Percentiles rank a stretch among this genome's conserved stretches.
Evolutionary conservation across 352 stramenopile genomes (phyloP).

Genomic region (Globisporangium nagaii): DNA sequence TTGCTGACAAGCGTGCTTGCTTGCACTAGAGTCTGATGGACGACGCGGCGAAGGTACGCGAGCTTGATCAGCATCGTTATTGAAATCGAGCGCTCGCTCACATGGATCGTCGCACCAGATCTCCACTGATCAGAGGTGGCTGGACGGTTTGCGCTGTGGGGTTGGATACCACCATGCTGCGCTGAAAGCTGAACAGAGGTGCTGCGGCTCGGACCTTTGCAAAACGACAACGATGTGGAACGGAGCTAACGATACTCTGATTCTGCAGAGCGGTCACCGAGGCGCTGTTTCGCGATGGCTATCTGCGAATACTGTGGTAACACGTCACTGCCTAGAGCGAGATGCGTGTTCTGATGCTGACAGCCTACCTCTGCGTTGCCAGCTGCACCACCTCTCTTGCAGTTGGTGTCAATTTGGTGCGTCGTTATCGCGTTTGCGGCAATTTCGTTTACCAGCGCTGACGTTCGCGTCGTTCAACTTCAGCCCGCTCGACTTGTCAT

Average conservation of each 20-base stretch:
- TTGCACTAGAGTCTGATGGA: constrained; percentile 1
- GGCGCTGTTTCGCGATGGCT: constrained; percentile 18
- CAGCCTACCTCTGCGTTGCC: neutral
- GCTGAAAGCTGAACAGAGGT: constrained; percentile 22
- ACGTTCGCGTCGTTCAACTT: neutral
- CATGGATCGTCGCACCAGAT: neutral
- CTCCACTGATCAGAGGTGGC: constrained; percentile 8
- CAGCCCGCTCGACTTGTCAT: constrained; percentile 37
- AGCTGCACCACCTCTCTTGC: constrained; percentile 36
- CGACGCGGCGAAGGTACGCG: constrained; percentile 2
- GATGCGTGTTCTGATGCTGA: neutral
- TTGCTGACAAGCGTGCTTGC: neutral
- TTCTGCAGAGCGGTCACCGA: constrained; percentile 20
- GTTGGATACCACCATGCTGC: constrained; percentile 38
- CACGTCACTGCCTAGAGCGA: neutral
- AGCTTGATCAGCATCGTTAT: neutral
- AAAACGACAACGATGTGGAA: too few species aligned
- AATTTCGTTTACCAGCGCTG: too few species aligned
- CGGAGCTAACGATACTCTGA: neutral
- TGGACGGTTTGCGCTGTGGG: constrained; percentile 9
- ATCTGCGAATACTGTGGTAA: constrained; percentile 32
- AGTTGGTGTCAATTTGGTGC: constrained; percentile 40
- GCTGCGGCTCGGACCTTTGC: neutral
- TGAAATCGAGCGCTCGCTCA: too few species aligned
- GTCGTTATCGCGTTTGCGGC: too few species aligned